Evolutionary conservation across 2,329 filamentous ascomycete genomes (phyloP).

Genomic region (Diaporthe batatas): DNA sequence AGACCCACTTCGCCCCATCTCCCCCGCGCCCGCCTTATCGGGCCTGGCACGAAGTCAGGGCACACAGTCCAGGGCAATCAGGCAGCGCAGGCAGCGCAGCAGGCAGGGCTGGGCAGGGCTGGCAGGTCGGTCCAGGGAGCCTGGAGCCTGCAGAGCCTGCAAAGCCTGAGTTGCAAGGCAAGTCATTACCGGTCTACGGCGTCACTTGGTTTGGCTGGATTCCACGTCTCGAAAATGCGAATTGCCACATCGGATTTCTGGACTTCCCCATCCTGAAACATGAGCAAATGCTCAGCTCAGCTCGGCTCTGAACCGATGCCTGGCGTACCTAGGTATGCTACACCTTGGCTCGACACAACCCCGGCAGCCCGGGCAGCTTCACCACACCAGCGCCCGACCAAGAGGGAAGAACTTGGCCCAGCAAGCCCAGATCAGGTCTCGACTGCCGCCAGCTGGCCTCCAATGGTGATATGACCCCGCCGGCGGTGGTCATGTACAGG

Average conservation of each 20-base stretch:
- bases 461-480: conserved; percentile 36
- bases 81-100: no score
- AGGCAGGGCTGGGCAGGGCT: no score
- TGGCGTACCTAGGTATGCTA: background rate
- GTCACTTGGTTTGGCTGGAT: conserved; percentile 6
- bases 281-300: conserved; percentile 12
- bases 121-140: no score
- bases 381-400: background rate
- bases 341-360: background rate
- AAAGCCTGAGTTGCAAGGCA: conserved; percentile 29
- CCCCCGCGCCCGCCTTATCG: conserved; percentile 30
- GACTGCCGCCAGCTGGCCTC: conserved; percentile 41
- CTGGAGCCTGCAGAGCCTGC: background rate
- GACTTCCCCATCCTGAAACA: conserved; percentile 34
- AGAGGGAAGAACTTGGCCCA: conserved; percentile 25
- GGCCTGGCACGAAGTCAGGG: background rate
- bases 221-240: conserved; percentile 7
- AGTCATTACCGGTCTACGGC: background rate
- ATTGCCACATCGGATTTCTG: conserved; percentile 34
- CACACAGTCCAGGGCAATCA: no score
- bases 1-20: conserved; percentile 14
- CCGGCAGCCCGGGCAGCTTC: background rate
- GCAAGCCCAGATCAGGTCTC: conserved; percentile 5
- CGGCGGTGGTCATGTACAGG: conserved; percentile 42
- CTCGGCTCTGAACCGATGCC: background rate